Base-by-base conservation (phyloP, 352 stramenopile species). In the Pythium vanterpoolii region DNA sequence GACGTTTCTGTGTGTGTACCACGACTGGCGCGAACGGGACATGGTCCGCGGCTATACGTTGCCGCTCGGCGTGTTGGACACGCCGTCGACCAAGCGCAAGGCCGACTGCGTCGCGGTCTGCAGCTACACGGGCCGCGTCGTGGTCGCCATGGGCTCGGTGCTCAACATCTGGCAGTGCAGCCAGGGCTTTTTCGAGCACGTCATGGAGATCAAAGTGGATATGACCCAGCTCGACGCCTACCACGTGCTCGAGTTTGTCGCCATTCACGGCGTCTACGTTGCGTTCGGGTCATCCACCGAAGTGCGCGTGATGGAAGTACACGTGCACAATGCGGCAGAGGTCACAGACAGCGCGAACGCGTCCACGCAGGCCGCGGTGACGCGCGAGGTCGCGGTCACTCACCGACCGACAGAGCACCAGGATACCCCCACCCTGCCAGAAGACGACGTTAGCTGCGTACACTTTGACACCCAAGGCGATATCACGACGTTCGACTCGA, bases 151-250 rank as follows among this genome's bases (percentile, higher is more conserved):
- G 76, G 79, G 83, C 18, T 73, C 75, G 9, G 72, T 88, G 27
- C 56, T 95, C 40, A 95, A 95, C 56, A 82, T 95, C 18, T 95
- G 85, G 85, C 85, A 95, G 58, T 93, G 83, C 60, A 91, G 83
- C 48, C 76, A 71, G 39, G 83, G 83, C 46, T 91, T 95, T 64
- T 95, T 95, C 52, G 83, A 95, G 73, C 85, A 95, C 58, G 82
- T 95, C n/a, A 84, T 95, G 74, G 85, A 95, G 64, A 72, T 95
- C 30, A 84, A 81, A 40, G 77, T 93, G n/a, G 83, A 90, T 40
- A 87, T 90, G 73, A 59, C 79, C 9, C 79, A 89, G 61, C 71
- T 71, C n/a, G 76, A 87, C 56, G 77, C 80, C 39, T 89, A 77
- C 62, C 67, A 87, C 30, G 74, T 87, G 54, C 64, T 95, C 30